Conservation (phyloP, 306 rosid species). For the Malus sieversii region DNA sequence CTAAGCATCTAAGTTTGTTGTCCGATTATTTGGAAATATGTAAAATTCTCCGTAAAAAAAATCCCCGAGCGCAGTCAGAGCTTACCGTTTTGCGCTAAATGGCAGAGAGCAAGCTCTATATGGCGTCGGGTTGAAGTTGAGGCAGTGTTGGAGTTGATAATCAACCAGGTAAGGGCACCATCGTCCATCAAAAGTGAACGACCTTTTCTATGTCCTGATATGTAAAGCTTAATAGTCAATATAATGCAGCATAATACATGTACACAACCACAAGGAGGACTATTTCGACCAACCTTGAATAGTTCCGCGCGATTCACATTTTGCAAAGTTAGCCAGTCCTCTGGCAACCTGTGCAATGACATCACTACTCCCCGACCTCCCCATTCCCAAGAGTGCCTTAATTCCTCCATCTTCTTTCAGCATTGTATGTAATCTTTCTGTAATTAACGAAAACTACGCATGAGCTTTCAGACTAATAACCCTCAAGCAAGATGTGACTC, state of each 20-base stretch:
- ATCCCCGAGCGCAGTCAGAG: not conserved
- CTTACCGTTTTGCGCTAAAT: constrained; percentile 68
- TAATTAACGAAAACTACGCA: not conserved
- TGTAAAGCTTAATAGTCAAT: not conserved
- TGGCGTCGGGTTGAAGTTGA: constrained; percentile 54
- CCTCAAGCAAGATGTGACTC: not conserved
- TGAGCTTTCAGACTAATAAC: not conserved
- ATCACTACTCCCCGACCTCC: constrained; percentile 38
- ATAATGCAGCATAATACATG: not conserved
- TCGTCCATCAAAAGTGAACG: constrained; percentile 48
- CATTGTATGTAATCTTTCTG: constrained; percentile 51
- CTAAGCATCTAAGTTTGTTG: not conserved
- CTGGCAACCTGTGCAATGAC: constrained; percentile 64
- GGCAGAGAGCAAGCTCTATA: constrained; percentile 61
- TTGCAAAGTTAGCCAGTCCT: constrained; percentile 65
- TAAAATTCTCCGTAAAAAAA: not conserved
- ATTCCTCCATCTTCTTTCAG: constrained; percentile 61
- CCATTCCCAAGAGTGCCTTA: constrained; percentile 54
- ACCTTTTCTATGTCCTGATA: constrained; percentile 48
- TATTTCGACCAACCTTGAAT: constrained; percentile 38
- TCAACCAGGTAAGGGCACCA: constrained; percentile 52
- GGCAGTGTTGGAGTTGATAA: constrained; percentile 31
- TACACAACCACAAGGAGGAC: not conserved
- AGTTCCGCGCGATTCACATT: constrained; percentile 57
- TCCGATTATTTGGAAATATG: not conserved